These are phyloP conservation scores for Fusarium hostae DNA, from an alignment of 2,329 filamentous ascomycete genomes.

Conservation along the genomic window DNA sequence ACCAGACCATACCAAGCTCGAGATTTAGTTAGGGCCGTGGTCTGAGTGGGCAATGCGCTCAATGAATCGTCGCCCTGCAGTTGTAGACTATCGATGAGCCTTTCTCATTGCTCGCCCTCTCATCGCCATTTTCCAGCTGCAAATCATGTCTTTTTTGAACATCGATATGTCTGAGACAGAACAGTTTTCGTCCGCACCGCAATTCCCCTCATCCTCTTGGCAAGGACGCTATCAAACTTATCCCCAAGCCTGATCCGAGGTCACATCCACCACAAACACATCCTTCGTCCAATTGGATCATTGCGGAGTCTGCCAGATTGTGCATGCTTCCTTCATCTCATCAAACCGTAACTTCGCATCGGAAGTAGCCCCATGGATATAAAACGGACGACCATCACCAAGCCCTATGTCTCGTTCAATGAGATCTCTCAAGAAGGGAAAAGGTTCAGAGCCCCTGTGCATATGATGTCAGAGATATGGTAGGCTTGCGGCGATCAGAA, in stretches of 20 bases:
- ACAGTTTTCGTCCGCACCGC: not conserved
- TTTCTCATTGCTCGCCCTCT: not conserved
- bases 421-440: not conserved
- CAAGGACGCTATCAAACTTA: not conserved
- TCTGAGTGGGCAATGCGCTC: conserved; percentile 4
- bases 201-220: not conserved
- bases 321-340: conserved; percentile 10
- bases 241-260: not conserved
- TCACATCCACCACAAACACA: not conserved
- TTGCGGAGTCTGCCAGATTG: not conserved
- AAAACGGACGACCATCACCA: not conserved
- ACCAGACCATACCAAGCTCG: not conserved
- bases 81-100: not conserved
- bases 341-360: not conserved
- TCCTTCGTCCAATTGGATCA: conserved; percentile 13
- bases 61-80: not conserved
- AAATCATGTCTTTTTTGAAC: not conserved
- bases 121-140: not conserved
- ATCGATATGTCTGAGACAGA: not conserved
- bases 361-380: not conserved
- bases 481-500: not conserved
- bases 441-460: not conserved
- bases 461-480: conserved; percentile 33
- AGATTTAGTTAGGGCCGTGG: not conserved
- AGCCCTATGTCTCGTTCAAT: not conserved